Evolutionary conservation across 257 asterid genomes (phyloP).

Genomic region (Hygrophila difformis): DNA sequence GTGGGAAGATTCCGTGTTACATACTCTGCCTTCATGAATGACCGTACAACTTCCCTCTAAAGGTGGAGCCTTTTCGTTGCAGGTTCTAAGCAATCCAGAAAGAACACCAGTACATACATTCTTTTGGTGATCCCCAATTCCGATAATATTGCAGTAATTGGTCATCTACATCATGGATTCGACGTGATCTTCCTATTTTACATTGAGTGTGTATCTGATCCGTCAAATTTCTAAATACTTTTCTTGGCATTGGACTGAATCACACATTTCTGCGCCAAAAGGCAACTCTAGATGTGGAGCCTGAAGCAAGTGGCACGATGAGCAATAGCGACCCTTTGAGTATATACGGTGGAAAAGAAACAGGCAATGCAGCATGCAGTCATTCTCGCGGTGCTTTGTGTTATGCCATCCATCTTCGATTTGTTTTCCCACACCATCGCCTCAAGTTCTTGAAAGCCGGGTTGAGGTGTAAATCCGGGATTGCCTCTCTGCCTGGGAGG

Average conservation of each 20-base stretch:
- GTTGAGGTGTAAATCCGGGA: constrained; percentile 42
- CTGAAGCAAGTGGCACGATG: constrained; percentile 25
- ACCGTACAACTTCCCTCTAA: too few relatives aligned
- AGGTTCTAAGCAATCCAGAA: constrained; percentile 96
- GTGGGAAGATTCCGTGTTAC: too few relatives aligned
- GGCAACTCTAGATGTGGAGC: constrained; percentile 51
- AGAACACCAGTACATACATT: constrained; percentile 86
- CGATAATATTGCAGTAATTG: background rate
- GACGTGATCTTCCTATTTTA: too few relatives aligned
- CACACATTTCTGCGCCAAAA: constrained; percentile 88
- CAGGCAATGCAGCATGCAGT: constrained; percentile 27
- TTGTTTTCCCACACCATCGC: constrained; percentile 47
- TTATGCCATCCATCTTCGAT: constrained; percentile 81
- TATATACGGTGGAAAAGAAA: constrained; percentile 30
- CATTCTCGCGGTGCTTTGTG: constrained; percentile 65
- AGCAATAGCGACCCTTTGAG: constrained; percentile 20
- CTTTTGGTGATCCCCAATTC: constrained; percentile 30
- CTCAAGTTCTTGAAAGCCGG: constrained; percentile 42
- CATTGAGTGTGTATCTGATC: too few relatives aligned
- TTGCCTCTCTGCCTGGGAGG: constrained; percentile 42
- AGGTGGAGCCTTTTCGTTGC: constrained; percentile 12
- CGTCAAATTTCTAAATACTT: too few relatives aligned
- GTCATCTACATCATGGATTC: too few relatives aligned
- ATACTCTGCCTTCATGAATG: too few relatives aligned
- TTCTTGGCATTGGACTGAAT: constrained; percentile 8